Base-by-base conservation (phyloP, 1,139 yeast species). In the Entelexis sorbosivorans region DNA sequence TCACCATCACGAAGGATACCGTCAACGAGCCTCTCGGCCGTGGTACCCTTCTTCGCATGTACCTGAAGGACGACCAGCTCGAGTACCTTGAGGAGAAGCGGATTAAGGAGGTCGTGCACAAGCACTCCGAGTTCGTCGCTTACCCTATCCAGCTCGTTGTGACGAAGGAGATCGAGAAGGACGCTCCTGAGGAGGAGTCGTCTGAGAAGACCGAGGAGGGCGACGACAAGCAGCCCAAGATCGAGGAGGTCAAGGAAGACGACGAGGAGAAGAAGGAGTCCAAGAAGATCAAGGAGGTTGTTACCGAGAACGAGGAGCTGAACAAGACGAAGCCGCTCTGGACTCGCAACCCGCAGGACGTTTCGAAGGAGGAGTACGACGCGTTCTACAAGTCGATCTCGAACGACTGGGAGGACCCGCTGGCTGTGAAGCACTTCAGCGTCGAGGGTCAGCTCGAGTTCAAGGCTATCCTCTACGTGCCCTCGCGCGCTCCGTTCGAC, bases 371-470 rank as follows among this genome's bases (percentile, higher is more conserved):
- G 62, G 99, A 93, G 76, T 93, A 93, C 79, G 91, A 93, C 68
- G 94, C 97, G 58, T 93, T 93, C 85, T 93, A 93, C 85, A 93
- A 93, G 79, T 87, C 97, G 51, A 91, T 93, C 67, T 89, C 98
- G 54, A 93, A 93, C 74, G 99, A 93, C 74, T 93, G 98, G 98
- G 98, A 91, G 77, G 98, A 91, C 71, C 99, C 96, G 74, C 81
- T 91, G 71, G 97, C 97, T 62, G 97, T 91, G 64, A 93, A 93
- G 81, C 99, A 93, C 77, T 93, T 93, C 78, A 87, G 96, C 52
- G 99, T 93, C 69, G 99, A 93, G 77, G 99, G 99, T 80, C 98
- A 93, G 78, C 82, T 93, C 67, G 99, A 93, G 77, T 93, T 93
- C 81, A 88, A 85, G 77, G 97, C 98, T 59, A 91, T 93, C 68